Evolutionary conservation across 345 rosid genomes (phyloP), one percentile per base, ranked within the genome.

Genomic region (Linum lewisii): DNA sequence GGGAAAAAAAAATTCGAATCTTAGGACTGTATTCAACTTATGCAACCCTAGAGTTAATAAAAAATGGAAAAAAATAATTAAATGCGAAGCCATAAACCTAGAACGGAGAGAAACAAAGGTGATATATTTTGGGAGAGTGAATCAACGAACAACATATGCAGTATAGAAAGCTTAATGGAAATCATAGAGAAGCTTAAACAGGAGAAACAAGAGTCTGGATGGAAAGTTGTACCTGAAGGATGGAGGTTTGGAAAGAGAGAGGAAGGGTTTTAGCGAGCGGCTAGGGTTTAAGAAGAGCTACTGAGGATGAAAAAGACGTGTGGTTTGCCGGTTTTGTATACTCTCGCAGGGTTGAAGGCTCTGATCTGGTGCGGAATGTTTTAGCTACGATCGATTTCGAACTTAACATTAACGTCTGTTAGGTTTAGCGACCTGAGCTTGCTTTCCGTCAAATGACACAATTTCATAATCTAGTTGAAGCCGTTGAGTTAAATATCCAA

Each of bases 351-450:
- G 16, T 11, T 16, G 1, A 4, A 21, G 54, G 26, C 23, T 0
- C 25, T 0, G 7, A 77, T 71, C 5, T 85, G 0, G 94, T 87
- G 95, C 95, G 84, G 67, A 59, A 11, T 47, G 21, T 20, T 21
- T 50, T 5, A 7, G 13, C 2, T 62, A 6, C 29, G 14, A n/a
- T 21, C 51, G n/a, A 4, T 52, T 45, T 21, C 29, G 20, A 2
- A 29, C 21, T n/a, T 8, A 29, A 29, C 34, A 4, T 29, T 29
- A 29, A 29, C 2, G 34, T 3, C 34, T 8, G 34, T 29, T 29
- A 29, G 34, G 34, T n/a, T 29, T 29, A 29, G 34, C 34, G 34
- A 29, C 34, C 34, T n/a, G n/a, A n/a, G n/a, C n/a, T n/a, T n/a
- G n/a, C n/a, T n/a, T n/a, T n/a, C n/a, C n/a, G n/a, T n/a, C n/a